A percentile compares a stretch with the other conserved stretches of the same genome.
Evolutionary conservation across 116 monocot species (phyloP).

Genomic region (Dioscorea cayenensis): DNA sequence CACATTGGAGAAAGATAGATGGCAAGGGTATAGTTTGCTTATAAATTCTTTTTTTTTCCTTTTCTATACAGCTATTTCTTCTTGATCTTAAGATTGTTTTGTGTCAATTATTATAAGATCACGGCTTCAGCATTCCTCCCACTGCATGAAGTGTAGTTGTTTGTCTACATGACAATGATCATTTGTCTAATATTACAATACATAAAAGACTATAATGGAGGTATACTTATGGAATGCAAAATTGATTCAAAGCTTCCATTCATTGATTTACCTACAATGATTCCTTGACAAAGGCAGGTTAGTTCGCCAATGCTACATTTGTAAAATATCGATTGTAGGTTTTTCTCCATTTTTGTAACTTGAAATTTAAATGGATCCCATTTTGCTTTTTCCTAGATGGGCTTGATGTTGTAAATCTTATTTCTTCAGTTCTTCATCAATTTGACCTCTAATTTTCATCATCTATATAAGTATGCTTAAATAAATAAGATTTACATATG

Average conservation of each 20-base stretch:
- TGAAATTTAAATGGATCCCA: too few species aligned
- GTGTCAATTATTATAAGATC: too few species aligned
- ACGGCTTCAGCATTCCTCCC: too few species aligned
- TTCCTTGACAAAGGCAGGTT: constrained; percentile 97
- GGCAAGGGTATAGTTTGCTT: constrained; percentile 78
- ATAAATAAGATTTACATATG: too few species aligned
- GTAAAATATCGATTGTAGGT: too few species aligned
- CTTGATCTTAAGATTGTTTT: too few species aligned
- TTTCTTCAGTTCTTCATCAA: neutral
- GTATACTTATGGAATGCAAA: constrained; percentile 96
- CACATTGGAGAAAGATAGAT: constrained; percentile 86
- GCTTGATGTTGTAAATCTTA: neutral
- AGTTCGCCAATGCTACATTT: neutral
- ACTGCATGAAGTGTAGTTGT: neutral
- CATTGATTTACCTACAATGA: constrained; percentile 90
- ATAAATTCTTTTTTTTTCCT: neutral
- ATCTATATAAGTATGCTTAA: too few species aligned
- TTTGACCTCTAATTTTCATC: too few species aligned
- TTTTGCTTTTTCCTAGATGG: neutral
- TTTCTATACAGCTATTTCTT: neutral
- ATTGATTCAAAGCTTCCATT: constrained; percentile 94
- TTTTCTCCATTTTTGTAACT: too few species aligned
- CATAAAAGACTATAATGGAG: constrained; percentile 97
- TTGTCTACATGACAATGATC: neutral
- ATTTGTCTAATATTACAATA: constrained; percentile 27